Evolutionary conservation across 768 basidiomycete species (phyloP), one percentile per base, ranked within the genome.

Genomic region (Boletus subcaerulescens): DNA sequence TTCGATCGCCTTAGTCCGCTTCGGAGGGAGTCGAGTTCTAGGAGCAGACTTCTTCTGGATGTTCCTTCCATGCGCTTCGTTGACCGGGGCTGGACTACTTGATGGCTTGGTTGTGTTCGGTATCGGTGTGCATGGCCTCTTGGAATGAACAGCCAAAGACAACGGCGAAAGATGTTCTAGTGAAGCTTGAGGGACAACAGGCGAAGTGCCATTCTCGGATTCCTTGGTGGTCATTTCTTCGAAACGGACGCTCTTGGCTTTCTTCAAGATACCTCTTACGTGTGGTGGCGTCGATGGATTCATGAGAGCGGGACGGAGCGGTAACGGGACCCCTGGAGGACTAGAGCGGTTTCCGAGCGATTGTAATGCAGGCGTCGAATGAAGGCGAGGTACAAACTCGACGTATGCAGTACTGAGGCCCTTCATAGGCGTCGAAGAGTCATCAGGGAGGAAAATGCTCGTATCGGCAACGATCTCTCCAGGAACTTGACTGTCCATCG

Each of bases 231-330:
- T 35, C 43, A 20, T 10, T 33, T 70, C 70, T 26, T 70, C 69
- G 56, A 76, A 76, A 33, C 75, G 73, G 38, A 76, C 74, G 41
- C 62, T 70, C 67, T 76, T 75, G 55, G 58, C 65, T 56, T 70
- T 72, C 66, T 76, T 76, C 55, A 76, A 62, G 45, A 76, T 76
- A 22, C 75, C 68, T 50, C 67, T 67, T 18, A 71, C 67, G 0
- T 67, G 66, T 8, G 62, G 59, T 43, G 69, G 60, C 31, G 66
- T 73, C 5, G 63, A 65, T 24, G 61, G 65, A 47, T 46, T 63
- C 56, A 63, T 46, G 45, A 68, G 59, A 40, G 56, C 65, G 26
- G 64, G 56, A 26, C 61, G 63, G 14, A 59, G 62, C 8, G 62
- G 65, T 18, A 64, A 57, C 18, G 65, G 60, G 29, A 56, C 18